Percentiles rank a stretch among this genome's conserved stretches.
Conservation (phyloP, 1,284 basidiomycete species). For the Somion occarium region DNA sequence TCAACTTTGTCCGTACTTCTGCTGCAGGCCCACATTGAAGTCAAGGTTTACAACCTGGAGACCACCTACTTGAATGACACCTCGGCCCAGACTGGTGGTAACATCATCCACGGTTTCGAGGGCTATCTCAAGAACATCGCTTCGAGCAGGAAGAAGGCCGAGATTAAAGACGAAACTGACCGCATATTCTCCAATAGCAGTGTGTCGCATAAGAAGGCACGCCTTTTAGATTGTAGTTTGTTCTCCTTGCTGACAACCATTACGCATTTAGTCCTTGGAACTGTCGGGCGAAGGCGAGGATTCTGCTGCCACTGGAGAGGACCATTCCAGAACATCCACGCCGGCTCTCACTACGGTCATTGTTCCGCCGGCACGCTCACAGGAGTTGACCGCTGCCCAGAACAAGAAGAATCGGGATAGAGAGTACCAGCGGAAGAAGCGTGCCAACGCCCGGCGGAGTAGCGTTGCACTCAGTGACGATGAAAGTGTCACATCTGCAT, state of each 20-base stretch:
- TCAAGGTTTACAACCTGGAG: constrained; percentile 72
- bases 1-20: not conserved
- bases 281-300: constrained; percentile 69
- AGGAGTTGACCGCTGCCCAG: constrained; percentile 63
- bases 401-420: constrained; percentile 69
- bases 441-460: constrained; percentile 52
- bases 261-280: constrained; percentile 56
- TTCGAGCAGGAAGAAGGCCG: constrained; percentile 60
- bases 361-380: constrained; percentile 63
- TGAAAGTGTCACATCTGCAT: constrained; percentile 48
- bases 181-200: constrained; percentile 78
- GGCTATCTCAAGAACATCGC: constrained; percentile 76
- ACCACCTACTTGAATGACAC: constrained; percentile 71
- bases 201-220: constrained; percentile 64
- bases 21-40: constrained; percentile 61
- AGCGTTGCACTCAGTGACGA: constrained; percentile 61
- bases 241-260: not conserved
- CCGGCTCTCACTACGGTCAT: constrained; percentile 69
- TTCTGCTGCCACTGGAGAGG: constrained; percentile 51
- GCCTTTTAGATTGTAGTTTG: constrained; percentile 10
- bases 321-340: constrained; percentile 46
- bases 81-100: constrained; percentile 66
- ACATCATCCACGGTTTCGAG: constrained; percentile 81
- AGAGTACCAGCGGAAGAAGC: constrained; percentile 72
- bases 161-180: constrained; percentile 63